These are phyloP conservation scores for Parafenestella ontariensis DNA, from an alignment of 2,329 filamentous ascomycete species.

Conservation along the genomic window DNA sequence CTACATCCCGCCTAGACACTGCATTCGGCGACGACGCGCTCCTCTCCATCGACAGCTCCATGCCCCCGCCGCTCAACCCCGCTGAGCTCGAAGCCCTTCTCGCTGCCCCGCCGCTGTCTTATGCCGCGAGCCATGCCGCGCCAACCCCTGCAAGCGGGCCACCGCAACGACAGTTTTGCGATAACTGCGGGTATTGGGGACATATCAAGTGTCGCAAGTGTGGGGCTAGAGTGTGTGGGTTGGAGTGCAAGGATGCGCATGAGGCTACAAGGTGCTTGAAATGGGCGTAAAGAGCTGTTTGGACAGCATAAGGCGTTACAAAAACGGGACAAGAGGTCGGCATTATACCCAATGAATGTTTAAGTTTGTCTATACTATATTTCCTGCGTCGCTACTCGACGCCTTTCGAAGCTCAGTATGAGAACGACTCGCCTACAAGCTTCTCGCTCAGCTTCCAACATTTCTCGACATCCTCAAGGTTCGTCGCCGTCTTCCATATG, in stretches of 20 bases:
- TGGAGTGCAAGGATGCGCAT: constrained; percentile 76
- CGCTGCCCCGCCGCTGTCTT: constrained; percentile 69
- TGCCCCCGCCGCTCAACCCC: constrained; percentile 65
- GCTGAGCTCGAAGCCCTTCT: constrained; percentile 71
- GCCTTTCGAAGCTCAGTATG: constrained; percentile 21
- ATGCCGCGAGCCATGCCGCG: constrained; percentile 65
- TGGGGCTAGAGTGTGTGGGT: constrained; percentile 76
- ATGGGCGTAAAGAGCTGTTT: constrained; percentile 34
- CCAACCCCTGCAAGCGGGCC: constrained; percentile 55
- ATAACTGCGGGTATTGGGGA: constrained; percentile 84
- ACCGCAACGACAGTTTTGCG: constrained; percentile 70
- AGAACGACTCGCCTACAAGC: constrained; percentile 37
- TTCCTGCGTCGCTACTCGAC: not conserved
- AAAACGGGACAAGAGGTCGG: not conserved
- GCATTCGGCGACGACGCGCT: constrained; percentile 58
- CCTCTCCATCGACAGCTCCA: constrained; percentile 58
- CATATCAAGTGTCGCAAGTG: constrained; percentile 78
- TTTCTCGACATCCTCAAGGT: constrained; percentile 32
- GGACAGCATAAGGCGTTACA: not conserved
- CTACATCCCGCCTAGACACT: constrained; percentile 17
- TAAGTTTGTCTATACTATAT: not conserved
- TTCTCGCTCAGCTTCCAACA: constrained; percentile 45
- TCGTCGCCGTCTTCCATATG: constrained; percentile 26
- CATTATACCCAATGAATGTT: constrained; percentile 23
- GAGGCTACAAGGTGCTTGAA: constrained; percentile 67